Conservation (phyloP, 2,329 filamentous ascomycete species). For the Lachnellula subtilissima region DNA sequence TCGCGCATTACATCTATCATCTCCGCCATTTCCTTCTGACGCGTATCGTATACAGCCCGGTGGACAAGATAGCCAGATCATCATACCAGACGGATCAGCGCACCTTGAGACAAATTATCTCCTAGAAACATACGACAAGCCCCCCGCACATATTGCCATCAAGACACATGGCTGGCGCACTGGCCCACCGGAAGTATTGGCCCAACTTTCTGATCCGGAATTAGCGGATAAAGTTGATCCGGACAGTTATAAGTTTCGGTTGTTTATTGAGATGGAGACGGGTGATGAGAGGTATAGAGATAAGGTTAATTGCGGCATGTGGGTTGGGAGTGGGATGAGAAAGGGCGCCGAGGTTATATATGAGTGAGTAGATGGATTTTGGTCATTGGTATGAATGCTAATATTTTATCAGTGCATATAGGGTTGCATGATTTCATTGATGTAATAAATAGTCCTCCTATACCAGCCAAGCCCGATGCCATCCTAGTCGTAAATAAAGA, state of each 20-base stretch:
- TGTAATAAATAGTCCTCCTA: no score
- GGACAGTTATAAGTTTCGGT: conserved; percentile 41
- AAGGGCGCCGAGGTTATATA: conserved; percentile 41
- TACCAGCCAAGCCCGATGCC: no score
- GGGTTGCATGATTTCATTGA: background rate
- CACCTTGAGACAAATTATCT: conserved; percentile 46
- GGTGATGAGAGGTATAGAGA: conserved; percentile 45
- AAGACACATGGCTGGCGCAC: conserved; percentile 45
- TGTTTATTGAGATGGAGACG: conserved; percentile 47
- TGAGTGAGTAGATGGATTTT: conserved; percentile 32
- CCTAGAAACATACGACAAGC: conserved; percentile 43
- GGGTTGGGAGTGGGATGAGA: conserved; percentile 45
- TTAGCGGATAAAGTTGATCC: conserved; percentile 27
- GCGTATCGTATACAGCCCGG: conserved; percentile 24
- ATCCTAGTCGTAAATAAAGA: no score
- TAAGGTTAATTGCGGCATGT: conserved; percentile 45
- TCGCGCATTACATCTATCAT: background rate
- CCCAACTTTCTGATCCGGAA: conserved; percentile 23
- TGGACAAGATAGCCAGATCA: conserved; percentile 35
- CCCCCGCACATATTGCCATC: conserved; percentile 42
- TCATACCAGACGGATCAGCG: conserved; percentile 28
- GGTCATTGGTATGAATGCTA: background rate
- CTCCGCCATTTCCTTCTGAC: background rate
- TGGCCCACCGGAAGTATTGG: conserved; percentile 38
- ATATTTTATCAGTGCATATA: background rate